These are phyloP conservation scores for Boehmeria nivea DNA, from an alignment of 306 rosid genomes.

Conservation along the genomic window DNA sequence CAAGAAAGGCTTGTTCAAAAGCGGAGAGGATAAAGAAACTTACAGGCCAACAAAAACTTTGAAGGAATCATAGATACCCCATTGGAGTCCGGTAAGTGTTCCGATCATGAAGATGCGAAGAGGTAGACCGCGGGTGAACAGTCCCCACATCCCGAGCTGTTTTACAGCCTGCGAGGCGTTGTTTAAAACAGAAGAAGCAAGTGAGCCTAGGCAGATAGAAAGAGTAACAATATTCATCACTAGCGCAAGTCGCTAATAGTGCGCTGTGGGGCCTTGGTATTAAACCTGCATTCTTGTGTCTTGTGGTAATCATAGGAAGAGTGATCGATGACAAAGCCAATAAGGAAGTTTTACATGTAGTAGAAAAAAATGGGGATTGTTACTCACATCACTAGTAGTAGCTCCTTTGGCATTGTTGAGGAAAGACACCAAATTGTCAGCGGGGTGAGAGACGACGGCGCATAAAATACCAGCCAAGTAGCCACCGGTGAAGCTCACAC, in stretches of 20 bases:
- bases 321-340: too few relatives aligned
- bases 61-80: slow-evolving; percentile 64
- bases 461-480: slow-evolving; percentile 65
- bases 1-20: too few relatives aligned
- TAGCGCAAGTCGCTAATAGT: too few relatives aligned
- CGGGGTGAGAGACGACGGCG: slow-evolving; percentile 71
- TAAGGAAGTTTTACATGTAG: too few relatives aligned
- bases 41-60: slow-evolving; percentile 74
- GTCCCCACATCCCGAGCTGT: slow-evolving; percentile 52
- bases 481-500: slow-evolving; percentile 71
- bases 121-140: slow-evolving; percentile 79
- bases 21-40: slow-evolving; percentile 21
- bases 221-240: too few relatives aligned
- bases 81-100: slow-evolving; percentile 65
- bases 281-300: too few relatives aligned
- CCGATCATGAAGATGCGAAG: slow-evolving; percentile 76
- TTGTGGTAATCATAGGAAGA: too few relatives aligned
- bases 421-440: slow-evolving; percentile 77
- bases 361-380: not conserved
- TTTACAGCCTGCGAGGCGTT: slow-evolving; percentile 52
- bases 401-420: slow-evolving; percentile 81
- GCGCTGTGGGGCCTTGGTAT: too few relatives aligned
- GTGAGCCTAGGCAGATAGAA: slow-evolving; percentile 4
- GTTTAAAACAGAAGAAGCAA: slow-evolving; percentile 3
- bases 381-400: slow-evolving; percentile 67